Evolutionary conservation across 1,284 basidiomycete species (phyloP).

Genomic region (Hypsizygus ulmarius): DNA sequence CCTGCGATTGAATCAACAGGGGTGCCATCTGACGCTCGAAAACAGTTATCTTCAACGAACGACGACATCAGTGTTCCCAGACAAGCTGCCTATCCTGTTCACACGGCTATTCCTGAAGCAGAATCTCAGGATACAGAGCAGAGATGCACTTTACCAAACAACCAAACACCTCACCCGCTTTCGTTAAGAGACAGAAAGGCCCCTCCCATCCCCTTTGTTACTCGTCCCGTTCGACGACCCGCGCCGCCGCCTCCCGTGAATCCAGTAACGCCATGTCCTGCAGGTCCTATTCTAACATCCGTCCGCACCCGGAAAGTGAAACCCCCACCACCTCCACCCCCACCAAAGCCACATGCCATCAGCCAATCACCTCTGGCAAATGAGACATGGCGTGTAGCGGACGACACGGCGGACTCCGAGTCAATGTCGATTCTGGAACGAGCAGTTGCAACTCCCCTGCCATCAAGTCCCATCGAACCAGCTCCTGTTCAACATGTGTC

Average conservation of each 20-base stretch:
- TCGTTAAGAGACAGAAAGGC: conserved; percentile 25
- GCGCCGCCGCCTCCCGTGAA: conserved; percentile 11
- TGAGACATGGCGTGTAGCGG: conserved; percentile 12
- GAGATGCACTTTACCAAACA: not conserved
- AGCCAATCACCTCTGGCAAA: conserved; percentile 21
- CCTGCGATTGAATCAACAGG: conserved; percentile 24
- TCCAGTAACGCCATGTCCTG: conserved; percentile 10
- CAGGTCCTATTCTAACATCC: conserved; percentile 22
- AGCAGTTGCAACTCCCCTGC: conserved; percentile 34
- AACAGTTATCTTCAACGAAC: conserved; percentile 25
- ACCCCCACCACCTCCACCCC: conserved; percentile 15
- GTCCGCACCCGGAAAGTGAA: conserved; percentile 20
- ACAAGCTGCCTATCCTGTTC: not conserved
- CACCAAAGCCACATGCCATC: conserved; percentile 7
- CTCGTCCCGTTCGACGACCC: conserved; percentile 17
- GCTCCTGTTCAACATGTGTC: not conserved
- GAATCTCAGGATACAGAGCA: not conserved
- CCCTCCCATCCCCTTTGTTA: conserved; percentile 20
- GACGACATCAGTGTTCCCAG: conserved; percentile 13
- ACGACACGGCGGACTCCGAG: conserved; percentile 8
- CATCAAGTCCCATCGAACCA: conserved; percentile 28
- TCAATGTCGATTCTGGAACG: conserved; percentile 23
- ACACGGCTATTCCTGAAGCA: not conserved
- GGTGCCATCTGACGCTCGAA: conserved; percentile 8
- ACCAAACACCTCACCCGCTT: conserved; percentile 17